phyloP scores from a whole-genome alignment of 2,329 filamentous ascomycete genomes.

The Paraconiothyrium sp. region DNA sequence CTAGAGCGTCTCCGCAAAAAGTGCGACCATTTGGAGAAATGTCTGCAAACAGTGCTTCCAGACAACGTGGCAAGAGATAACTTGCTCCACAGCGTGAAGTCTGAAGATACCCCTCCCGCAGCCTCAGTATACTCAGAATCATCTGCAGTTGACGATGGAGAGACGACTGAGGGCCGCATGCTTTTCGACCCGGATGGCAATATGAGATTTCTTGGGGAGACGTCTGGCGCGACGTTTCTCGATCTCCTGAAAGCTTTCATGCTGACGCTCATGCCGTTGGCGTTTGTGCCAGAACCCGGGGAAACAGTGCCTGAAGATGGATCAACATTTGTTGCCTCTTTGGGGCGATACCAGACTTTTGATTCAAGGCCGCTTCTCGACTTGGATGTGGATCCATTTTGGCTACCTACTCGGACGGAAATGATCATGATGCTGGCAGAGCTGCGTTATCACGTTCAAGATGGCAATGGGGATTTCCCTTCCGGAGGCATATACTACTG shows the following conservation, averaged over 20 bases:
- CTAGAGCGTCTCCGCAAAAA: constrained; percentile 33
- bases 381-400: constrained; percentile 35
- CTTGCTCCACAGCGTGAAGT: constrained; percentile 24
- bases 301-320: constrained; percentile 21
- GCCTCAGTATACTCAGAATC: constrained; percentile 21
- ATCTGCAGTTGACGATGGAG: constrained; percentile 23
- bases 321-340: constrained; percentile 30
- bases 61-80: constrained; percentile 25
- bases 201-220: constrained; percentile 34
- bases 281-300: constrained; percentile 25
- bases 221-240: constrained; percentile 39
- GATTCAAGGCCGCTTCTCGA: constrained; percentile 39
- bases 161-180: constrained; percentile 28
- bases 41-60: constrained; percentile 26
- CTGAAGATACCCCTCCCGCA: constrained; percentile 17
- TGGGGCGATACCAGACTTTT: constrained; percentile 40
- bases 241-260: constrained; percentile 39
- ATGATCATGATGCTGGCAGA: constrained; percentile 35
- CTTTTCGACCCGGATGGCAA: constrained; percentile 31
- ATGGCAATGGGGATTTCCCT: constrained; percentile 32
- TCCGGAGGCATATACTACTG: constrained; percentile 40
- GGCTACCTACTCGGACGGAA: constrained; percentile 33
- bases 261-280: constrained; percentile 31
- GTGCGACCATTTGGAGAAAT: constrained; percentile 32
- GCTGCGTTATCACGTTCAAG: constrained; percentile 34